Evolutionary conservation across 2,329 filamentous ascomycete genomes (phyloP), one percentile per base, ranked within the genome.

Genomic region (Cladophialophora bantiana): DNA sequence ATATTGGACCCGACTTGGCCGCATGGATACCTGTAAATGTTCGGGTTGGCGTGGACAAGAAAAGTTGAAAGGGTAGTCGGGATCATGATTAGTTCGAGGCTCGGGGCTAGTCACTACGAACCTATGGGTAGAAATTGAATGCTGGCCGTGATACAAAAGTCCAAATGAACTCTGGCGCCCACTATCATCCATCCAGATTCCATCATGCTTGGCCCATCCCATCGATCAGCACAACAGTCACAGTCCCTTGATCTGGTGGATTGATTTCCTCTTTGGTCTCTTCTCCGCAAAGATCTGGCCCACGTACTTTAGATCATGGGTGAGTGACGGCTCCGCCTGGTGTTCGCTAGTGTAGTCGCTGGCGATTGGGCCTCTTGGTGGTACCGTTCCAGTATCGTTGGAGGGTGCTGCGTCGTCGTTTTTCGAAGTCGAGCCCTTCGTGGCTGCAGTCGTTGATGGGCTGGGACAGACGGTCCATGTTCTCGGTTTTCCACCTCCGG

Each of bases 241-340:
- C 3, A 15, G 9, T n/a, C 7, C 15, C 42, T 36, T 52, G n/a
- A 5, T 26, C 57, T 18, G 15, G 40, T 50, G 32, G 31, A 4
- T 35, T 12, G 40, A 18, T 4, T 13, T 34, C 7, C 7, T 32
- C 56, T 48, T 59, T n/a, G 15, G 12, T 12, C 40, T 9, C 56
- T 9, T 34, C 7, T 12, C 36, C 1, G 4, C 57, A 26, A 59
- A 59, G 15, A 59, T 26, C 7, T 26, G 42, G 4, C 57, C 57
- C n/a, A 59, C 18, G 7, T 50, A 48, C 57, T 35, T 42, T 40
- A 59, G 57, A 9, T 50, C 57, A 10, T 59, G 31, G n/a, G 12
- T 34, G 1, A 34, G 13, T 4, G 31, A 18, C n/a, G n/a, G 45
- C 45, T 31, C 26, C 45, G 31, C 45, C 9, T 50, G 45, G 20